Base-by-base conservation (phyloP, 192 early-diverging fungal species). In the Entomortierella parvispora region DNA sequence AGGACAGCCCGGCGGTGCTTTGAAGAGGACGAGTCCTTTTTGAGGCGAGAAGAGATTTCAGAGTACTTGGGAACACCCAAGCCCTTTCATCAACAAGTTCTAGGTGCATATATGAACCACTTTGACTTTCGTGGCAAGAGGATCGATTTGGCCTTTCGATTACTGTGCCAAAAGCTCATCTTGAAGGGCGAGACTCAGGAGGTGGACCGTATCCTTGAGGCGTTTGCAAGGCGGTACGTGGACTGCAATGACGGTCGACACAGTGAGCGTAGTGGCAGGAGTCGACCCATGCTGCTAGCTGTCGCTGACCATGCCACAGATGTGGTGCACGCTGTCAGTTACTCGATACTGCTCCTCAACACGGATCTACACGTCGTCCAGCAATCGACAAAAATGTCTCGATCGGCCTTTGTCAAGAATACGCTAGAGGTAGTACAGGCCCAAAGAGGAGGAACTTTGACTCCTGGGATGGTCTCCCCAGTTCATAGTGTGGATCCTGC, bases 361-460 rank as follows among this genome's bases (percentile, higher is more conserved):
- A 98, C 97, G 4, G 97, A 98, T 77, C 78, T 97, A 55, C 93
- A 97, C 69, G 88, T 95, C 56, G 95, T 93, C n/a, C 90, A 92
- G 61, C 85, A 83, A 25, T 64, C 75, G 34, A 85, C 87, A 28
- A 89, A 89, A 43, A 96, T 97, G 93, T 88, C 90, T 2, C 80
- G 85, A 55, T 88, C 86, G 32, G 86, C 87, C 15, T 94, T 92
- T 79, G 84, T 93, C 14, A 81, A 86, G 37, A 93, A 93, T 48
- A 93, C 92, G 1, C 87, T 93, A 60, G 57, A 79, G 5, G 64
- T 81, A 0, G 72, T 86, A 14, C 55, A 81, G 44, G 74, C 80
- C 20, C 82, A 84, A n/a, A n/a, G 62, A 44, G 17, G 54, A 56
- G 10, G 17, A 23, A 11, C 18, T 56, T 31, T 29, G 51, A 18